Percentiles rank a stretch among this genome's conserved stretches.
These are phyloP conservation scores for Pseudogymnoascus sp. DNA, from an alignment of 2,329 filamentous ascomycete species.

Conservation along the genomic window DNA sequence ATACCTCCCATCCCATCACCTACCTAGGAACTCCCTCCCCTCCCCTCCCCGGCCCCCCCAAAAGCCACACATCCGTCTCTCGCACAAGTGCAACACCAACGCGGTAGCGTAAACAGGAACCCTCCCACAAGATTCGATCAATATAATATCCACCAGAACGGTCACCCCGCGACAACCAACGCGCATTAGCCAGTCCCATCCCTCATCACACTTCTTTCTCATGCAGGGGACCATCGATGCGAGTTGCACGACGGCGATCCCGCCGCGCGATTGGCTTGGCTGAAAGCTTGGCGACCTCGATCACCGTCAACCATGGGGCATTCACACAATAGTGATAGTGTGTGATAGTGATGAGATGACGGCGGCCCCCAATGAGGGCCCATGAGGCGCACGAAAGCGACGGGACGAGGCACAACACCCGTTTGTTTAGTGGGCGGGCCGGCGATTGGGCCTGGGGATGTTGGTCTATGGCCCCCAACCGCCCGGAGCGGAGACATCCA, in stretches of 20 bases:
- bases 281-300: background rate
- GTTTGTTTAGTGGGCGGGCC: background rate
- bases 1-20: slow-evolving; percentile 6
- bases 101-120: slow-evolving; percentile 2
- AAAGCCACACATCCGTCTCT: background rate
- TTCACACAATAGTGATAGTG: background rate
- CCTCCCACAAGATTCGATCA: background rate
- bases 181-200: background rate
- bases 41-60: background rate
- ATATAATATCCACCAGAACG: slow-evolving; percentile 1
- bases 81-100: background rate
- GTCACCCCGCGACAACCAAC: background rate
- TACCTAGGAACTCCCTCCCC: background rate
- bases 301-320: background rate
- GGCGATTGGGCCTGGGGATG: background rate
- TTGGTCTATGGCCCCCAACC: slow-evolving; percentile 5
- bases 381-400: background rate
- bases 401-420: background rate
- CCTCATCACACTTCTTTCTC: background rate
- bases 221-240: slow-evolving; percentile 5
- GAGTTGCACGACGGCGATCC: background rate
- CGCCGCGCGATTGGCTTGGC: background rate
- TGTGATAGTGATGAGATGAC: background rate
- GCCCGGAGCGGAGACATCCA: background rate
- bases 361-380: slow-evolving; percentile 1